phyloP scores from a whole-genome alignment of 169 alveolate genomes.

The Plasmodium falciparum region DNA sequence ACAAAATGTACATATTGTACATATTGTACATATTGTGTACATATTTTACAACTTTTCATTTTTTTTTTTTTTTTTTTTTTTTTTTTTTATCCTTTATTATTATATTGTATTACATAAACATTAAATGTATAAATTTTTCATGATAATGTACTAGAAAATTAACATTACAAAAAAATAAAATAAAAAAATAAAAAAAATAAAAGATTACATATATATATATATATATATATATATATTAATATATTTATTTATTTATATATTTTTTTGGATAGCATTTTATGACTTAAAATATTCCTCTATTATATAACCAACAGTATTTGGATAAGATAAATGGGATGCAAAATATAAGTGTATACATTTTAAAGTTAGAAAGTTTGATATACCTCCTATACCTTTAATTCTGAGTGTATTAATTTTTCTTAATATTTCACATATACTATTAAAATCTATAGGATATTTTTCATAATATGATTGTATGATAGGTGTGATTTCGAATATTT shows the following conservation, averaged over 20 bases:
- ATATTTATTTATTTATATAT: neutral
- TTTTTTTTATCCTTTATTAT: no score
- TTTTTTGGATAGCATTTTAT: neutral
- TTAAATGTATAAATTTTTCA: no score
- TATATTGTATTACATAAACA: no score
- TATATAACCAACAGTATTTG: conserved; percentile 64
- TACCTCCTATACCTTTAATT: conserved; percentile 85
- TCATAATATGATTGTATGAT: neutral
- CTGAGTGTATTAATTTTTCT: conserved; percentile 81
- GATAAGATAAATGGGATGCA: conserved; percentile 78
- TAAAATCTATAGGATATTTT: conserved; percentile 16
- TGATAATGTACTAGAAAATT: no score
- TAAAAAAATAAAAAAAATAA: neutral
- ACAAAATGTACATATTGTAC: no score
- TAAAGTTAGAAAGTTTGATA: conserved; percentile 79
- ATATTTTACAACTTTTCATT: no score
- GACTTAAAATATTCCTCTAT: conserved; percentile 59
- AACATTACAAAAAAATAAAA: no score
- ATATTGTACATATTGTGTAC: no score
- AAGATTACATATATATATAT: neutral
- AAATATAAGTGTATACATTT: conserved; percentile 85
- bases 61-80: no score
- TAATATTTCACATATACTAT: conserved; percentile 59
- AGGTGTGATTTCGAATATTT: conserved; percentile 16
- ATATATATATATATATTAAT: neutral